A percentile compares a stretch with the other conserved stretches of the same genome.
phyloP scores from a whole-genome alignment of 148 eudicot species.

The Nepenthes mirabilis region DNA sequence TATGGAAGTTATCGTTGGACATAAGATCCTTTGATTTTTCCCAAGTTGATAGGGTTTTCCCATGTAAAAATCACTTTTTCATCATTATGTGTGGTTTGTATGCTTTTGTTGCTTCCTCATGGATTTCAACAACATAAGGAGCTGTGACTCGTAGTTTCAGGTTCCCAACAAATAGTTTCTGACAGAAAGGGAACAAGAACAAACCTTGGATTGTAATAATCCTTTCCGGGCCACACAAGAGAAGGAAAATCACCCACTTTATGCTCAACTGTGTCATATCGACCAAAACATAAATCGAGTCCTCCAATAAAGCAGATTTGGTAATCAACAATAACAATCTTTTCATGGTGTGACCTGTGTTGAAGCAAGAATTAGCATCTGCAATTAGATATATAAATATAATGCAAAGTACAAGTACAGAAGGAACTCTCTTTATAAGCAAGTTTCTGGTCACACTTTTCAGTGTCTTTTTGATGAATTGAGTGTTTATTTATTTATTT shows the following conservation, averaged over 20 bases:
- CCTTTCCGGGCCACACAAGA: slow-evolving; percentile 84
- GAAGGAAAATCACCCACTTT: slow-evolving; percentile 71
- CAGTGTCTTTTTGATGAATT: neutral
- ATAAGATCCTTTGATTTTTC: no score
- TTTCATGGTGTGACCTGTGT: slow-evolving; percentile 97
- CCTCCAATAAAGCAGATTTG: slow-evolving; percentile 93
- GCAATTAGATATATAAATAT: neutral
- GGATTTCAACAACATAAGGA: no score
- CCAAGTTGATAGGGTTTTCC: no score
- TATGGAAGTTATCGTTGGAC: no score
- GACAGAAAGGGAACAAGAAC: slow-evolving; percentile 4
- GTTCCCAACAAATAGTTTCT: neutral
- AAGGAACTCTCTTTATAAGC: neutral
- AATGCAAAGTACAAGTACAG: neutral
- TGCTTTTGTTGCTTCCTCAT: no score
- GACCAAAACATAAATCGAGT: slow-evolving; percentile 93
- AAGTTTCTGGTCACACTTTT: neutral
- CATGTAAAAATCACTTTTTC: no score
- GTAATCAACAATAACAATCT: slow-evolving; percentile 83
- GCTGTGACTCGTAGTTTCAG: no score
- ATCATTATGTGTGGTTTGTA: no score
- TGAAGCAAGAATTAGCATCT: slow-evolving; percentile 2
- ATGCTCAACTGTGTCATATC: slow-evolving; percentile 78
- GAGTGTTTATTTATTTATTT: neutral
- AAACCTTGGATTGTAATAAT: slow-evolving; percentile 94